These are phyloP conservation scores for Capsicum chinense DNA, from an alignment of 257 asterid species.

Conservation along the genomic window DNA sequence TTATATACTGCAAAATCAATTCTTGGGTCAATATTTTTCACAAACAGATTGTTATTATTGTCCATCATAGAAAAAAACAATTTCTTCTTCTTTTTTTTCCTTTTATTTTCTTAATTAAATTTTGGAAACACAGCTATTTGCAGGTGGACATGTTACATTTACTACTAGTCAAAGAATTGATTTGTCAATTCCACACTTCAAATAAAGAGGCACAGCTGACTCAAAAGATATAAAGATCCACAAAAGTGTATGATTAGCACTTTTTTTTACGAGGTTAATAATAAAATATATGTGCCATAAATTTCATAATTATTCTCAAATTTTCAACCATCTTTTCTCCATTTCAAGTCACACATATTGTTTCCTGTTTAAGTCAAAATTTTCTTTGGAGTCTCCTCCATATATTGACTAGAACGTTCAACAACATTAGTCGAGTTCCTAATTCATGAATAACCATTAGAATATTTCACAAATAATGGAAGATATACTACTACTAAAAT, in stretches of 20 bases:
- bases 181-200: constrained; percentile 22
- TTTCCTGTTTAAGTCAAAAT: neutral
- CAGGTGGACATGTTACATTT: constrained; percentile 26
- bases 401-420: neutral
- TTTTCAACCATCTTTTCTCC: neutral
- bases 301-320: neutral
- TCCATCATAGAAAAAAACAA: neutral
- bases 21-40: neutral
- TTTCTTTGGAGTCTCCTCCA: neutral
- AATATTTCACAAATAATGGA: neutral
- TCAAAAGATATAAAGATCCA: constrained; percentile 24
- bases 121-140: neutral
- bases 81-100: neutral
- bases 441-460: constrained; percentile 1
- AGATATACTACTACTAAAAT: no score
- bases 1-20: neutral
- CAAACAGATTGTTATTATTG: neutral
- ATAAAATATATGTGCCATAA: neutral
- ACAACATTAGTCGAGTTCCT: neutral
- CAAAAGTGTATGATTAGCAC: neutral
- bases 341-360: neutral
- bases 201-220: constrained; percentile 26
- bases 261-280: neutral
- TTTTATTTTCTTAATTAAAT: neutral
- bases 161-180: constrained; percentile 32